These are phyloP conservation scores for Rhodotorula graminis DNA, from an alignment of 768 basidiomycete species.

Conservation along the genomic window DNA sequence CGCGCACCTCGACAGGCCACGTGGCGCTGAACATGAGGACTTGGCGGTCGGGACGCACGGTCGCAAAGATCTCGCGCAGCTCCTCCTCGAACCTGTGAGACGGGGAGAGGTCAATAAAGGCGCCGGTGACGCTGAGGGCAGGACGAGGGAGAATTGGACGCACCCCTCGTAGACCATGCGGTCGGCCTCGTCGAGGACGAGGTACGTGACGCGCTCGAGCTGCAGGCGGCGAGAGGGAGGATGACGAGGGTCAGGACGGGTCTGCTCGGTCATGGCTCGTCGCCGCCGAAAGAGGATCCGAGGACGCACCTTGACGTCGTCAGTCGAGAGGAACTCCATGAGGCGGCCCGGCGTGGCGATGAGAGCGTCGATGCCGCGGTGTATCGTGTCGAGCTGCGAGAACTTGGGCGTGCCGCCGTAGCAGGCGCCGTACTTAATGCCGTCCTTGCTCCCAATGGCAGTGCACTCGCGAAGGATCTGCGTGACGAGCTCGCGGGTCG, in stretches of 20 bases:
- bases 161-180: constrained; percentile 98
- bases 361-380: constrained; percentile 78
- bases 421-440: constrained; percentile 43
- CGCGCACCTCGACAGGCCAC: constrained; percentile 77
- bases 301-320: constrained; percentile 83
- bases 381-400: constrained; percentile 66
- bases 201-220: constrained; percentile 77
- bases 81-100: constrained; percentile 48
- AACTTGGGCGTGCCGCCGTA: constrained; percentile 79
- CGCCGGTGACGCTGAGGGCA: constrained; percentile 78
- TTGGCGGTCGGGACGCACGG: constrained; percentile 85
- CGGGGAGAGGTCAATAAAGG: constrained; percentile 53
- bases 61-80: constrained; percentile 23
- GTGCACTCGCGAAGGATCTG: constrained; percentile 71
- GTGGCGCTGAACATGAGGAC: constrained; percentile 92
- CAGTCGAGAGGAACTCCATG: constrained; percentile 85
- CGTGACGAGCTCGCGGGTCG: constrained; percentile 88
- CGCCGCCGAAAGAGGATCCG: too few species aligned
- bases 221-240: constrained; percentile 81
- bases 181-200: constrained; percentile 99
- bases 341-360: constrained; percentile 92
- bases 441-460: constrained; percentile 53
- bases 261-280: constrained; percentile 55
- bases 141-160: constrained; percentile 79
- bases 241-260: constrained; percentile 74